A percentile compares a stretch with the other conserved stretches of the same genome.
These are phyloP conservation scores for Agaricus blazei DNA, from an alignment of 768 basidiomycete genomes.

Conservation along the genomic window DNA sequence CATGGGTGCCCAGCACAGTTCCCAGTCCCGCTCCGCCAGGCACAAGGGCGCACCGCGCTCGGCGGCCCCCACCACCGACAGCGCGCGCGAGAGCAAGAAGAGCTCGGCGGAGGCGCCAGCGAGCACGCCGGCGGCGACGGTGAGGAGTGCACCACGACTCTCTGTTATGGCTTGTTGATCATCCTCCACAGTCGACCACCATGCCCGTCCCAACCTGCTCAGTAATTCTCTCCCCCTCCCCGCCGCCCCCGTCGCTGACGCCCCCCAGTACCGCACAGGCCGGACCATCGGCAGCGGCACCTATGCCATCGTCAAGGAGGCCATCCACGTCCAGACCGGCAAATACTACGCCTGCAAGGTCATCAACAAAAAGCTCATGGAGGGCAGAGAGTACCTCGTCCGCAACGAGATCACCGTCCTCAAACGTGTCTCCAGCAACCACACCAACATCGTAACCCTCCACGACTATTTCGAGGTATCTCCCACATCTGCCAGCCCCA, in stretches of 20 bases:
- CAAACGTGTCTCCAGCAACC: slow-evolving; percentile 88
- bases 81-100: neutral
- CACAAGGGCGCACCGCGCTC: neutral
- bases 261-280: slow-evolving; percentile 74
- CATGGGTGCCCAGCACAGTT: slow-evolving; percentile 30
- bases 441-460: slow-evolving; percentile 87
- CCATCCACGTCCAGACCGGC: slow-evolving; percentile 85
- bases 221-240: slow-evolving; percentile 22
- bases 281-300: slow-evolving; percentile 88
- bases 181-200: slow-evolving; percentile 14
- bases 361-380: slow-evolving; percentile 99
- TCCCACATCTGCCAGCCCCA: neutral
- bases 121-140: slow-evolving; percentile 13
- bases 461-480: slow-evolving; percentile 94
- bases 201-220: slow-evolving; percentile 41
- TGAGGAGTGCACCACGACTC: neutral
- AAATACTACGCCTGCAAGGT: slow-evolving; percentile 99
- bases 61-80: neutral
- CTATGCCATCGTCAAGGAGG: slow-evolving; percentile 94
- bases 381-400: slow-evolving; percentile 97
- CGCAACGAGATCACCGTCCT: slow-evolving; percentile 96
- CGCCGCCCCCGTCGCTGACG: neutral
- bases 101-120: slow-evolving; percentile 8
- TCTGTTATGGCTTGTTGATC: neutral
- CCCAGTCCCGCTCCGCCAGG: slow-evolving; percentile 10